Base-by-base conservation (phyloP, 73 alveolate genomes). In the Halteria grandinella region DNA sequence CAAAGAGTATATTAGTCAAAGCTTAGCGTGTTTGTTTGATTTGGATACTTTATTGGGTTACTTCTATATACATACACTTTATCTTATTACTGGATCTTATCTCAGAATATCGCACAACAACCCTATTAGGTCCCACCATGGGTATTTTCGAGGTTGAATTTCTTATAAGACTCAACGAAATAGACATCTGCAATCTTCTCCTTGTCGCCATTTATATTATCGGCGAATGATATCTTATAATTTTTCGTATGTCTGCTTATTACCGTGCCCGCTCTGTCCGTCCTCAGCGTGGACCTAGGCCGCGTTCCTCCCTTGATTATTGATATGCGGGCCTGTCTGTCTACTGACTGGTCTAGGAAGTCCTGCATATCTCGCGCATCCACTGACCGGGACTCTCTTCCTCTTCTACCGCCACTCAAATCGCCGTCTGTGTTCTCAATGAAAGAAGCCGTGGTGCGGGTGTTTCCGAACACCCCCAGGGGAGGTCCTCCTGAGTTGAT, bases 161-260 rank as follows among this genome's bases (percentile, higher is more conserved):
- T 34, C 29, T 60, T 60, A 21, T 60, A 60, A 10, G 77, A 60
- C 40, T 60, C 77, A 3, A 60, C 77, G 44, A 60, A 36, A 20
- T 60, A 60, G 2, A 60, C 59, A 60, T 60, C 77, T 11, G 77
- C 58, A 8, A 60, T 15, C 12, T 39, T 33, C 21, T 55, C 1
- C 6, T 44, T 25, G 23, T 31, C 48, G 28, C 21, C 43, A 60
- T 60, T 60, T 21, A 60, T 40, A 29, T 60, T 60, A 40, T 60
- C 77, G 2, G 77, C 77, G 59, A 60, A 60, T 1, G 77, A 60
- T 3, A 60, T 60, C 43, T 60, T 60, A 18, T 60, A 60, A 11
- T 32, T 57, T 37, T 60, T 60, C 3, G n/a, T 27, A n/a, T 60
- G 20, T n/a, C 48, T 34, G 23, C 27, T 45, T 18, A 60, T 60